A percentile compares a stretch with the other conserved stretches of the same genome.
Conservation (phyloP, 306 rosid genomes). For the Ammopiptanthus mongolicus region DNA sequence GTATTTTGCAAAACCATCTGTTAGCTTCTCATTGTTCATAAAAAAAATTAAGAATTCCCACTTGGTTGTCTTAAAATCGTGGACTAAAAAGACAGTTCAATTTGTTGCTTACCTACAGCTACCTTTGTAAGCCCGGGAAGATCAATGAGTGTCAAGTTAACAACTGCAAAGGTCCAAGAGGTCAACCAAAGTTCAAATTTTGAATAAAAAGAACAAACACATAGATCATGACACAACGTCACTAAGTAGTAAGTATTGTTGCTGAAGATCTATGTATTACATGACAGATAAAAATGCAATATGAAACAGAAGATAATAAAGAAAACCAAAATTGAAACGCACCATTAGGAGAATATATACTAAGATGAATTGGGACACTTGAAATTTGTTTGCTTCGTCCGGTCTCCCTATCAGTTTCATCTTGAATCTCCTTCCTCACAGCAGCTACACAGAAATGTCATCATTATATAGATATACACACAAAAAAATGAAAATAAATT, state of each 20-base stretch:
- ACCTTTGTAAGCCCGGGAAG: conserved; percentile 98
- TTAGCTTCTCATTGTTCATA: not conserved
- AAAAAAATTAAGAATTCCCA: not conserved
- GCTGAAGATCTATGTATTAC: not conserved
- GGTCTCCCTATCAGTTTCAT: conserved; percentile 97
- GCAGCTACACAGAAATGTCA: conserved; percentile 54
- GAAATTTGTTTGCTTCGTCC: conserved; percentile 83
- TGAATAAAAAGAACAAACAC: not conserved
- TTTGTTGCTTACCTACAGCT: conserved; percentile 70
- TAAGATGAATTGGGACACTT: conserved; percentile 89
- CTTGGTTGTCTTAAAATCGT: not conserved
- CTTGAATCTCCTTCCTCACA: conserved; percentile 90
- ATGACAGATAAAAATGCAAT: not conserved
- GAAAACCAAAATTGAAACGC: conserved; percentile 4
- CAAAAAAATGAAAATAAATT: not conserved
- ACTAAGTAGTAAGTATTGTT: not conserved
- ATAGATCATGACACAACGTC: not conserved
- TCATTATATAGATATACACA: not conserved
- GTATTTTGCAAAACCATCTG: conserved; percentile 21
- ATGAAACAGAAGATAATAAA: not conserved
- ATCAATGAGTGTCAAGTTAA: conserved; percentile 90
- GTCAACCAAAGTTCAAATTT: conserved; percentile 1
- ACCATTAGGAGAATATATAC: conserved; percentile 92
- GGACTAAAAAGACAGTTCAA: conserved; percentile 13
- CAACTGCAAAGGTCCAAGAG: conserved; percentile 53